Evolutionary conservation across 441 rosid genomes (phyloP).

Genomic region (California macrophylla): DNA sequence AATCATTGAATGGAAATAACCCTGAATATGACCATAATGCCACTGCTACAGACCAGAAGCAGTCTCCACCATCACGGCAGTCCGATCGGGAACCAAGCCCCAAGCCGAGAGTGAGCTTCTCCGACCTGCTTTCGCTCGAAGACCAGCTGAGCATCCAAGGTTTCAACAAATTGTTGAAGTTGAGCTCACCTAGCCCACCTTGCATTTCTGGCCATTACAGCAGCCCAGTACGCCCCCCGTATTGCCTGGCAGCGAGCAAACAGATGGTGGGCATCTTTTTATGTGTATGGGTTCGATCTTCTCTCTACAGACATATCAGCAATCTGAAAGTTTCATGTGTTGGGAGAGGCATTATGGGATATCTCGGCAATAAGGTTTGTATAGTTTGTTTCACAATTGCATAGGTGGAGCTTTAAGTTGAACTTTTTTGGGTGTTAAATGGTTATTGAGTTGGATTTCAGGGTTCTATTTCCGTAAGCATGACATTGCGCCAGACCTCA

Average conservation of each 20-base stretch:
- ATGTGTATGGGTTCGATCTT: constrained; percentile 75
- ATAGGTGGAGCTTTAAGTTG: not conserved
- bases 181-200: constrained; percentile 21
- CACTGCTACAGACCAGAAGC: constrained; percentile 3
- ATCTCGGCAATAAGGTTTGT: constrained; percentile 88
- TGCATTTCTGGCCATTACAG: constrained; percentile 8
- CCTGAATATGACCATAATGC: constrained; percentile 9
- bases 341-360: constrained; percentile 94
- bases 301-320: constrained; percentile 40
- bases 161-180: constrained; percentile 20
- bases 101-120: constrained; percentile 43
- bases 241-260: constrained; percentile 70
- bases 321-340: constrained; percentile 81
- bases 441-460: constrained; percentile 15
- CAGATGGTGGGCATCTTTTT: constrained; percentile 93
- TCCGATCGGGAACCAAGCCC: constrained; percentile 5
- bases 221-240: constrained; percentile 23
- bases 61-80: not conserved
- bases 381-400: not conserved
- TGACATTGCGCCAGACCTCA: constrained; percentile 55
- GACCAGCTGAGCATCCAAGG: constrained; percentile 34
- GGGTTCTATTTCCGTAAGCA: constrained; percentile 89
- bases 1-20: not conserved
- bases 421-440: too few relatives aligned
- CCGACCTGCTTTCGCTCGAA: constrained; percentile 38